A percentile compares a stretch with the other conserved stretches of the same genome.
phyloP scores from a whole-genome alignment of 345 rosid genomes.

The Kernera saxatilis region DNA sequence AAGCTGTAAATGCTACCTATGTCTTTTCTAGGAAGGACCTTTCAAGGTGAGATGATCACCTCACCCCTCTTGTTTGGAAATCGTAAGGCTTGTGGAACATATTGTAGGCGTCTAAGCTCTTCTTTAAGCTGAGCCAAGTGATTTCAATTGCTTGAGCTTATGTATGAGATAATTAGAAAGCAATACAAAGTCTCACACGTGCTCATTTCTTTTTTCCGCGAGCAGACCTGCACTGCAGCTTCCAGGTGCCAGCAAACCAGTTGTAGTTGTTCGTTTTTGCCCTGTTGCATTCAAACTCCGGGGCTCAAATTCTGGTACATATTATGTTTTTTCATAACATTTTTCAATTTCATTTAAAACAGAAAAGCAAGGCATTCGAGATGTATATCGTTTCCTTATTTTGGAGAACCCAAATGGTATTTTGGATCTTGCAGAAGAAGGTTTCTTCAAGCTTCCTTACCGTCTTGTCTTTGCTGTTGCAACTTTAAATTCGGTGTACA shows the following conservation, averaged over 20 bases:
- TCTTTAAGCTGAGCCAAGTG: neutral
- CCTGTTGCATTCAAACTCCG: conserved; percentile 60
- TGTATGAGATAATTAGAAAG: neutral
- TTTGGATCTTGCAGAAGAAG: conserved; percentile 51
- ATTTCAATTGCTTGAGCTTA: neutral
- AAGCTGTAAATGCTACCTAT: conserved; percentile 68
- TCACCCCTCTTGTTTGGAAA: neutral
- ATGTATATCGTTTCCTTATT: neutral
- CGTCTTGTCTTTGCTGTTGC: conserved; percentile 89
- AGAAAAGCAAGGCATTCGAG: neutral
- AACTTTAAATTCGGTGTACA: conserved; percentile 79
- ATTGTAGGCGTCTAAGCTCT: neutral
- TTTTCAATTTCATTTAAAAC: neutral
- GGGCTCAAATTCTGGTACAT: conserved; percentile 58
- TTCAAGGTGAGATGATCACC: conserved; percentile 53
- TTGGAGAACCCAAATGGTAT: neutral
- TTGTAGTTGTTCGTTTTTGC: conserved; percentile 85
- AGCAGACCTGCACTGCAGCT: conserved; percentile 82
- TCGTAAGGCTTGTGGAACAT: neutral
- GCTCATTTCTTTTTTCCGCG: neutral
- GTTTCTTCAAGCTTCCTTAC: conserved; percentile 87
- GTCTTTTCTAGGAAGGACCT: conserved; percentile 83
- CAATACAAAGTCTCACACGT: neutral
- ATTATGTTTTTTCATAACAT: neutral
- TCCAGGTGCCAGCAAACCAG: conserved; percentile 90